Base-by-base conservation (phyloP, 2,329 filamentous ascomycete species). In the Gremmenia infestans region DNA sequence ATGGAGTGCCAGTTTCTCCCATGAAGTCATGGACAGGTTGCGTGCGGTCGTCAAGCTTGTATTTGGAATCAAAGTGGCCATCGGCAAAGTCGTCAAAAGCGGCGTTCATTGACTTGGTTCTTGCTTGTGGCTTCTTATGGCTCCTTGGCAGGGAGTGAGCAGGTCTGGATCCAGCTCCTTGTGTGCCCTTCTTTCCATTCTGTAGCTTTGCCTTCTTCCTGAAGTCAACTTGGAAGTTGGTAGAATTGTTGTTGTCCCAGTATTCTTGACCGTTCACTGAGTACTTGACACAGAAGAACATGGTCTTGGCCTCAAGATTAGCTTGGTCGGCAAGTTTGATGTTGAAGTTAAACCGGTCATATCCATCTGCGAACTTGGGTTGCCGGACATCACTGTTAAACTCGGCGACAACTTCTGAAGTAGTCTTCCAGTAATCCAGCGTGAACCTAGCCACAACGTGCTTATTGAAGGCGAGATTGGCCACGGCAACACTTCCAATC, bases 351-450 rank as follows among this genome's bases (percentile, higher is more conserved):
- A 99, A 99, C 40, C 90, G 84, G 71, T 99, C 94, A 65, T 87
- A 87, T 48, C 87, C 85, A 64, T 87, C 79, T 22, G 82, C 75
- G 3, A 76, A 76, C 43, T 87, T 82, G 63, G 82, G 82, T 28
- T 83, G 83, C 45, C 85, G 83, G 47, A 93, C 81, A 73, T 94
- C 89, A 59, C 89, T 83, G 70, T 86, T 87, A 75, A 83, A 99
- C 66, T 97, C 91, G n/a, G 90, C 93, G 39, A 81, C 80, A 1
- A 97, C 88, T 70, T 99, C 94, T 0, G 94, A 99, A 0, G 92
- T 95, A 0, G 94, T 99, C 79, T 96, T 96, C 94, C 94, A 99
- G 74, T 96, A 94, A 72, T 99, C 94, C 48, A 97, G 81, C 0
- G 94, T 99, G 72, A 99, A 99, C 50, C 94, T 85, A 71, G 91